Evolutionary conservation across 2,329 filamentous ascomycete species (phyloP).

Genomic region (Shiraia bambusicola): DNA sequence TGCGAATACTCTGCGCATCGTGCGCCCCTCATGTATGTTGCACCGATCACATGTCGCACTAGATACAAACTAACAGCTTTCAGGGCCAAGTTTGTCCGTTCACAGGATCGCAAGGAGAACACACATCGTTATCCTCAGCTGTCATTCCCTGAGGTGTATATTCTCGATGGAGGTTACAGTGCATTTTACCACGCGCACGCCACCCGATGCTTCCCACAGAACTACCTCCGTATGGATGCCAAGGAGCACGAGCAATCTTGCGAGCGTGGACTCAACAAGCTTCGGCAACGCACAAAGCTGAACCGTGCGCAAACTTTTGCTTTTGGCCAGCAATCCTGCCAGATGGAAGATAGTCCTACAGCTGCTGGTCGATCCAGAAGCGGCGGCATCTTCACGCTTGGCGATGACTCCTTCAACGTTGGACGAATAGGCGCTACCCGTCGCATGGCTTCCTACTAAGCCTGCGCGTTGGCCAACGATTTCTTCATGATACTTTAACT

Average conservation of each 20-base stretch:
- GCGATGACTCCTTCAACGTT: constrained; percentile 33
- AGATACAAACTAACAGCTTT: constrained; percentile 17
- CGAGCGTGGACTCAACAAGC: constrained; percentile 89
- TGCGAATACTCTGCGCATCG: constrained; percentile 98
- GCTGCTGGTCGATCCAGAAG: constrained; percentile 38
- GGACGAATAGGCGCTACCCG: constrained; percentile 38
- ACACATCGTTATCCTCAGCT: constrained; percentile 82
- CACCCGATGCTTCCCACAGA: constrained; percentile 83
- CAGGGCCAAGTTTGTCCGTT: constrained; percentile 82
- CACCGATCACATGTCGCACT: not conserved
- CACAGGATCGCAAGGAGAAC: constrained; percentile 83
- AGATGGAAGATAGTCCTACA: constrained; percentile 65
- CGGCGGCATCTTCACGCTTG: constrained; percentile 33
- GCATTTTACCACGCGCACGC: constrained; percentile 82
- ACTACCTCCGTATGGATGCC: constrained; percentile 95
- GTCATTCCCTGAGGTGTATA: constrained; percentile 96
- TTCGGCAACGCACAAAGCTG: constrained; percentile 86
- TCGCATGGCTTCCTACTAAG: constrained; percentile 44
- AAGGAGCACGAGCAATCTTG: constrained; percentile 90
- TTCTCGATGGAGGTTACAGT: constrained; percentile 94
- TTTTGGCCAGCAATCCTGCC: constrained; percentile 71
- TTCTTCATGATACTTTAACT: constrained; percentile 36
- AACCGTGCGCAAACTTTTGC: constrained; percentile 91
- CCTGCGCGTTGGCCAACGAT: constrained; percentile 23
- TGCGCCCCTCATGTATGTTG: constrained; percentile 77